Percentiles rank a stretch among this genome's conserved stretches.
These are phyloP conservation scores for Nemophila menziesii DNA, from an alignment of 257 asterid species.

Conservation along the genomic window DNA sequence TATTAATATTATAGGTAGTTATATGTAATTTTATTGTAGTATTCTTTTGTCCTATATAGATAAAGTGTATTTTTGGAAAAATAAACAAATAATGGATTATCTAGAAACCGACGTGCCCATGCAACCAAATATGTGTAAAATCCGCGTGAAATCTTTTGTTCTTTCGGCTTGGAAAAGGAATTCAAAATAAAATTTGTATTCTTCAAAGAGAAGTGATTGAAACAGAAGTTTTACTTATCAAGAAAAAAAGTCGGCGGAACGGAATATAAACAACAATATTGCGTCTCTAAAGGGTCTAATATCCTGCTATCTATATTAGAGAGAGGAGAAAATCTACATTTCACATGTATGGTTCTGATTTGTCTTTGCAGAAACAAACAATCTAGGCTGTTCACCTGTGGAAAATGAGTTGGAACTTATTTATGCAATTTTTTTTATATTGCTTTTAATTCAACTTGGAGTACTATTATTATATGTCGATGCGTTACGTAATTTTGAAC, in stretches of 20 bases:
- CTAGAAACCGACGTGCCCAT: not conserved
- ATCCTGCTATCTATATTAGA: not conserved
- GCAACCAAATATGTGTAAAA: not conserved
- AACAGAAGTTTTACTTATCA: not conserved
- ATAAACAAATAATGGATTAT: not conserved
- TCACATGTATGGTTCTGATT: constrained; percentile 4
- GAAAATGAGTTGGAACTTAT: not conserved
- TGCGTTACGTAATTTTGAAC: no score
- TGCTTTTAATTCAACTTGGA: not conserved
- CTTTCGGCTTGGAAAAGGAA: not conserved
- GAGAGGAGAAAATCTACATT: constrained; percentile 2
- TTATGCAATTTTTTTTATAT: not conserved
- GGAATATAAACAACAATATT: not conserved
- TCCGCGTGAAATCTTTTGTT: no score
- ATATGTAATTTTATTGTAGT: not conserved
- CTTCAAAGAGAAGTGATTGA: no score
- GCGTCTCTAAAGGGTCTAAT: not conserved
- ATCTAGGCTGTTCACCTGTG: not conserved
- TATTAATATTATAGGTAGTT: no score
- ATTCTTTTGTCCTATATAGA: not conserved
- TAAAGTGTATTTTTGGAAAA: not conserved
- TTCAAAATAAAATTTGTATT: not conserved
- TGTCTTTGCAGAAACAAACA: not conserved
- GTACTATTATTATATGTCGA: not conserved
- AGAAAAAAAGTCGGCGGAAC: not conserved